Evolutionary conservation across 2,329 filamentous ascomycete genomes (phyloP), one percentile per base, ranked within the genome.

Genomic region (Lasiodiplodia theobromae): DNA sequence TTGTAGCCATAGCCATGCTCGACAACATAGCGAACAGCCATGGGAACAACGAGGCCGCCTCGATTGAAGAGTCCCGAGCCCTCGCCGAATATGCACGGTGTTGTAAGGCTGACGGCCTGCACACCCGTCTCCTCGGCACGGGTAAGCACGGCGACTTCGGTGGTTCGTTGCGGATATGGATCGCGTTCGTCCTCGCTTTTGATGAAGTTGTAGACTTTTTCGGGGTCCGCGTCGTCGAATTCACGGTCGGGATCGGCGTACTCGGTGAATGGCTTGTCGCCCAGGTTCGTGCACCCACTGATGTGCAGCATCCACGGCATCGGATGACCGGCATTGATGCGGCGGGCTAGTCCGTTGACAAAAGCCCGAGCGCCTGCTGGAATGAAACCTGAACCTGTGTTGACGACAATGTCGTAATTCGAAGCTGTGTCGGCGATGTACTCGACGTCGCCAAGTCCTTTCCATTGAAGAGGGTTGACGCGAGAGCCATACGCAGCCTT

Each of bases 341-440:
- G 10, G 57, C 49, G 2, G 70, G 69, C 18, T 54, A 54, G 16
- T 65, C 70, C 11, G 66, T 44, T 28, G 68, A 31, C 31, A 71
- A 68, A 31, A 71, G 70, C 12, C 70, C 71, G 25, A 69, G 69
- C n/a, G 71, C 68, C 57, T 71, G 70, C 28, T 5, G 71, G 68
- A 21, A 71, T 68, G 58, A 72, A 73, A 18, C 70, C 71, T 23
- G 71, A 72, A 34, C 70, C 71, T 4, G 67, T 58, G 44, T 73
- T 72, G 47, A 73, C 47, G 44, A 73, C 67, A 49, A 73, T 72
- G 47, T 73, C 71, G 66, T 73, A 72, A 0, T 70, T 64, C n/a
- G 69, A 38, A 3, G 72, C 72, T 25, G 58, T 69, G 3, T 72
- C 66, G 47, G 68, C 67, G 37, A 72, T 71, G 40, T 69, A 69